These are phyloP conservation scores for Cocos nucifera DNA, from an alignment of 176 grass and related monocot species.

Conservation along the genomic window DNA sequence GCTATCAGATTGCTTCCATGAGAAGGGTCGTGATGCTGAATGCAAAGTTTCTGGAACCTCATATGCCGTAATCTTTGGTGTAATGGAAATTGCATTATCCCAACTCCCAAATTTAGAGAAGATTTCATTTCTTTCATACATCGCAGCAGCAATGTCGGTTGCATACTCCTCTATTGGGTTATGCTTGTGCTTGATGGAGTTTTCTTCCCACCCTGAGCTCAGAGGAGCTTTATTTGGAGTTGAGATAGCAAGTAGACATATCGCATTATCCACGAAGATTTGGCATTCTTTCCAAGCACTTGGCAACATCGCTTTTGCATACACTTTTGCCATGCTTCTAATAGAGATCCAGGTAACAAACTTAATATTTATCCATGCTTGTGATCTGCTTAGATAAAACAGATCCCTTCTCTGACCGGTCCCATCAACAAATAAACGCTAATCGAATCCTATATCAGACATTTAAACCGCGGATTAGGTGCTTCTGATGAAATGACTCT, in stretches of 20 bases:
- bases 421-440: too few relatives aligned
- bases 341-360: slow-evolving; percentile 9
- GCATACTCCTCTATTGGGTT: slow-evolving; percentile 2
- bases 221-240: slow-evolving; percentile 3
- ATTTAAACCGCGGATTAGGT: too few relatives aligned
- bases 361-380: too few relatives aligned
- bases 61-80: slow-evolving; percentile 2
- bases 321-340: slow-evolving; percentile 7
- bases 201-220: slow-evolving; percentile 1
- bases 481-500: too few relatives aligned
- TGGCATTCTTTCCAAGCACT: slow-evolving; percentile 7
- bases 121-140: neutral
- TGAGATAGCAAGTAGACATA: neutral
- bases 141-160: slow-evolving; percentile 1
- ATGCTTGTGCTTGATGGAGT: neutral
- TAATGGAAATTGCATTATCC: slow-evolving; percentile 2
- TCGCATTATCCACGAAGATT: neutral
- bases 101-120: slow-evolving; percentile 11
- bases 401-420: too few relatives aligned
- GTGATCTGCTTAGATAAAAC: too few relatives aligned
- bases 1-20: slow-evolving; percentile 3
- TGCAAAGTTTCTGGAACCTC: neutral
- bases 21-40: neutral
- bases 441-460: too few relatives aligned
- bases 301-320: slow-evolving; percentile 5